Conservation (phyloP, 2,329 filamentous ascomycete species). For the Ophiostoma triangulosporum region DNA sequence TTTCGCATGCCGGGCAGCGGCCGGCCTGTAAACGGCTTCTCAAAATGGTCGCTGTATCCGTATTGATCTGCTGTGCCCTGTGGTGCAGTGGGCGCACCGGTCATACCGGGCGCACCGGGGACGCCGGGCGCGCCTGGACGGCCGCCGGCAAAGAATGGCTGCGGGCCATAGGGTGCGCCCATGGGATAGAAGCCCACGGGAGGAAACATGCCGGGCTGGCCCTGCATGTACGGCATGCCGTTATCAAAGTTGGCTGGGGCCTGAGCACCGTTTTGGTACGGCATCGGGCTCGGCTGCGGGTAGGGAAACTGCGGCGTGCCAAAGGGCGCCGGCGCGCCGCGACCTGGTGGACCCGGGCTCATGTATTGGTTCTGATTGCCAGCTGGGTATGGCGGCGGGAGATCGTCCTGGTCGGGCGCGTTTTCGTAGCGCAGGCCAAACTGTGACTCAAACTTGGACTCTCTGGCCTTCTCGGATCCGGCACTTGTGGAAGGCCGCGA, state of each 20-base stretch:
- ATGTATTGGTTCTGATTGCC: conserved; percentile 1
- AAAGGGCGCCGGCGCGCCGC: conserved; percentile 2
- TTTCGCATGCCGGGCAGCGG: background rate
- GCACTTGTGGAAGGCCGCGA: background rate
- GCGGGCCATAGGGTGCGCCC: background rate
- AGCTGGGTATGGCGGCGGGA: conserved; percentile 6
- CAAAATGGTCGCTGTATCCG: background rate
- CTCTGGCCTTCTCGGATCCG: background rate
- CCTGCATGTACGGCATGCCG: conserved; percentile 4
- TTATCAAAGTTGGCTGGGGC: background rate
- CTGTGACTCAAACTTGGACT: conserved; percentile 1
- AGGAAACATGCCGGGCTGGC: conserved; percentile 3
- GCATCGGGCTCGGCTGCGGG: background rate
- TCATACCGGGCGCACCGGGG: background rate
- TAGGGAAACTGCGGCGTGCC: conserved; percentile 1
- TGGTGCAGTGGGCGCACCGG: background rate
- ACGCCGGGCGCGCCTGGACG: background rate
- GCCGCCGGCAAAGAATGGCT: background rate
- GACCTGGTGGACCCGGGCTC: background rate
- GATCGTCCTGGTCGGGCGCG: conserved; percentile 5
- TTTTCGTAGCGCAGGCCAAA: background rate
- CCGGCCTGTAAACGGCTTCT: background rate
- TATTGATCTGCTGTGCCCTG: background rate
- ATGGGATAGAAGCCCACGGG: conserved; percentile 8
- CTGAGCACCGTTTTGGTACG: background rate